Conservation (phyloP, 2,329 filamentous ascomycete genomes). For the Hypoxylon sp. region DNA sequence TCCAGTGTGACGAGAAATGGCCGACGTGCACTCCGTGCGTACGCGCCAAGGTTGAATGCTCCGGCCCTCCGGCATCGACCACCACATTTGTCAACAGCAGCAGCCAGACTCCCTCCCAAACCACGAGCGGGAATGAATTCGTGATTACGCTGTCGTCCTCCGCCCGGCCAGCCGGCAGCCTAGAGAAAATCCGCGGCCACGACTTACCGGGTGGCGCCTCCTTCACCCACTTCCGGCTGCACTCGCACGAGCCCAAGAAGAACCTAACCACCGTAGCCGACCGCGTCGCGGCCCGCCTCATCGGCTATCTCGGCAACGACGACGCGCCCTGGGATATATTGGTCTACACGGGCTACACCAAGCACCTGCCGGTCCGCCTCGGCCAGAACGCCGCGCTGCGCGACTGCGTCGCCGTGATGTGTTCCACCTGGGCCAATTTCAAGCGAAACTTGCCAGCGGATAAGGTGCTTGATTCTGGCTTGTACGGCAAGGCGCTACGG, state of each 20-base stretch:
- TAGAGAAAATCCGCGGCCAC: slow-evolving; percentile 27
- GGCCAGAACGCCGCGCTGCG: slow-evolving; percentile 30
- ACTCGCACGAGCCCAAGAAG: slow-evolving; percentile 19
- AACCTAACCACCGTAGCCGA: slow-evolving; percentile 30
- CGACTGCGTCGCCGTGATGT: slow-evolving; percentile 32
- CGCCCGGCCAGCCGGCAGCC: background rate
- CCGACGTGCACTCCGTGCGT: slow-evolving; percentile 35
- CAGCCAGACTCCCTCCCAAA: background rate
- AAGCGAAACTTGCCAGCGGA: slow-evolving; percentile 17
- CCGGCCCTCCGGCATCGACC: slow-evolving; percentile 25
- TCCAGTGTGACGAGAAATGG: slow-evolving; percentile 38
- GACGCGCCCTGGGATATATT: slow-evolving; percentile 28
- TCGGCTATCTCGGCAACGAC: slow-evolving; percentile 28
- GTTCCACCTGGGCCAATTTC: slow-evolving; percentile 29
- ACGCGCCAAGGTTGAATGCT: slow-evolving; percentile 26
- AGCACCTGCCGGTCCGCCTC: slow-evolving; percentile 27
- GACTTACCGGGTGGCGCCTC: slow-evolving; percentile 26
- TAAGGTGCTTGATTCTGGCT: slow-evolving; percentile 25
- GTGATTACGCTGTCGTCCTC: background rate
- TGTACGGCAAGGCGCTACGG: slow-evolving; percentile 32
- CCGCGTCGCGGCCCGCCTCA: slow-evolving; percentile 30
- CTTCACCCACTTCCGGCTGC: slow-evolving; percentile 27
- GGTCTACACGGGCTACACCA: slow-evolving; percentile 18
- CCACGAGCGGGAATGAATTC: background rate
- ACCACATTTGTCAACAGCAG: slow-evolving; percentile 34